phyloP scores from a whole-genome alignment of 495 filamentous ascomycete genomes.

The Penicillium arizonense region DNA sequence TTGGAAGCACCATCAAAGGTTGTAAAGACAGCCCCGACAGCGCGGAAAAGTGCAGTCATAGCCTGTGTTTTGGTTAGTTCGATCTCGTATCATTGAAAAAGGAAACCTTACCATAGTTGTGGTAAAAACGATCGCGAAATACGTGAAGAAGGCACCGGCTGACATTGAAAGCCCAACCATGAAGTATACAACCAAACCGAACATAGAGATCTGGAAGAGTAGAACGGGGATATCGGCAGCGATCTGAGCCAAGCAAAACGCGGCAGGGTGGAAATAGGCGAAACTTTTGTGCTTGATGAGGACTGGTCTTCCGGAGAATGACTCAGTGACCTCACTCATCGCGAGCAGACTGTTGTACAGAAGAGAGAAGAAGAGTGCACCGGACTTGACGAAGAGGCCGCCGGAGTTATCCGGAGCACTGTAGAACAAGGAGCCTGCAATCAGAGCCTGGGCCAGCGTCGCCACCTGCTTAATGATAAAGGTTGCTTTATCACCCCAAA shows the following conservation, averaged over 20 bases:
- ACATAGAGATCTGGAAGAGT: constrained; percentile 62
- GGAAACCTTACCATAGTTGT: constrained; percentile 28
- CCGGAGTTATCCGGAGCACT: constrained; percentile 32
- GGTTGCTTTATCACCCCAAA: constrained; percentile 60
- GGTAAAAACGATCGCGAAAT: constrained; percentile 45
- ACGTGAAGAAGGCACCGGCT: constrained; percentile 53
- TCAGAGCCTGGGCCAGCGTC: constrained; percentile 38
- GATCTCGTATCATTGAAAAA: neutral
- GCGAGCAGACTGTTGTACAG: constrained; percentile 73
- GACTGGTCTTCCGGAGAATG: constrained; percentile 67
- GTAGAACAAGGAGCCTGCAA: constrained; percentile 44
- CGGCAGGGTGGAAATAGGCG: constrained; percentile 71
- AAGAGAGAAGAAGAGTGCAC: constrained; percentile 67
- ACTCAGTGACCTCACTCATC: constrained; percentile 67
- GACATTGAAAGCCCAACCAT: constrained; percentile 55
- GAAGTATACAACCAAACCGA: constrained; percentile 71
- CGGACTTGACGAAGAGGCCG: constrained; percentile 53
- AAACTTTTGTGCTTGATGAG: constrained; percentile 75
- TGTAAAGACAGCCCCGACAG: constrained; percentile 46
- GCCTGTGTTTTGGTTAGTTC: constrained; percentile 17
- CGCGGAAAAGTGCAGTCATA: constrained; percentile 53
- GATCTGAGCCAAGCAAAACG: constrained; percentile 69
- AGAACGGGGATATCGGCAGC: constrained; percentile 68
- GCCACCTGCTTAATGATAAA: constrained; percentile 58
- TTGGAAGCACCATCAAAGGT: constrained; percentile 57